phyloP scores from a whole-genome alignment of 768 basidiomycete genomes.

The Cystofilobasidium ferigula region DNA sequence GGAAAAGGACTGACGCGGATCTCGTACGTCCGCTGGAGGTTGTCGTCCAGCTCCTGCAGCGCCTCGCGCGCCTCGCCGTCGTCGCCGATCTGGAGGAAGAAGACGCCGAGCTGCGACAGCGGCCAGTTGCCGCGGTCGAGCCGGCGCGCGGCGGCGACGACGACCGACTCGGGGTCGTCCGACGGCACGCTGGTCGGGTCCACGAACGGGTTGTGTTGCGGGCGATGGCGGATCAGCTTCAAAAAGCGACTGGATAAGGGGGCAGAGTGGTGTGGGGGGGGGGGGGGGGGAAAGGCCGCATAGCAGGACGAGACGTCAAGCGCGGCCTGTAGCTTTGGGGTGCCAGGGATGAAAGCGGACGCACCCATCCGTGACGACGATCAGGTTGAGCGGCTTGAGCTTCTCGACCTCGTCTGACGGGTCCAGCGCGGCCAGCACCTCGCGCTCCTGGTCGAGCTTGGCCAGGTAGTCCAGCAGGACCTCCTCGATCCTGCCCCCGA shows the following conservation, averaged over 20 bases:
- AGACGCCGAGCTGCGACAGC: constrained; percentile 16
- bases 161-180: constrained; percentile 12
- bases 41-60: constrained; percentile 19
- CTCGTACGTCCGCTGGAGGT: neutral
- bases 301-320: too few relatives aligned
- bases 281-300: neutral
- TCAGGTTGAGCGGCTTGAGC: constrained; percentile 16
- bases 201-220: constrained; percentile 16
- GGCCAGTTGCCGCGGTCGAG: constrained; percentile 11
- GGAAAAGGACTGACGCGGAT: neutral
- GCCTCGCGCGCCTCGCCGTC: constrained; percentile 16
- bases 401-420: neutral
- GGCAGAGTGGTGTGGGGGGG: neutral
- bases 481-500: constrained; percentile 11
- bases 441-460: constrained; percentile 12
- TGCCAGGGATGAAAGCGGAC: neutral
- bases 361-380: constrained; percentile 24
- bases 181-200: neutral
- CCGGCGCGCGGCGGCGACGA: constrained; percentile 5
- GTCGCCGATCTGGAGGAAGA: constrained; percentile 16
- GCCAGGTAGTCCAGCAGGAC: constrained; percentile 15
- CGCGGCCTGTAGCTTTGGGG: too few relatives aligned
- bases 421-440: constrained; percentile 2
- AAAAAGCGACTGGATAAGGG: neutral
- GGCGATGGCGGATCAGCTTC: neutral